Evolutionary conservation across 1,139 yeast genomes (phyloP).

Genomic region (Hanseniaspora sp.): DNA sequence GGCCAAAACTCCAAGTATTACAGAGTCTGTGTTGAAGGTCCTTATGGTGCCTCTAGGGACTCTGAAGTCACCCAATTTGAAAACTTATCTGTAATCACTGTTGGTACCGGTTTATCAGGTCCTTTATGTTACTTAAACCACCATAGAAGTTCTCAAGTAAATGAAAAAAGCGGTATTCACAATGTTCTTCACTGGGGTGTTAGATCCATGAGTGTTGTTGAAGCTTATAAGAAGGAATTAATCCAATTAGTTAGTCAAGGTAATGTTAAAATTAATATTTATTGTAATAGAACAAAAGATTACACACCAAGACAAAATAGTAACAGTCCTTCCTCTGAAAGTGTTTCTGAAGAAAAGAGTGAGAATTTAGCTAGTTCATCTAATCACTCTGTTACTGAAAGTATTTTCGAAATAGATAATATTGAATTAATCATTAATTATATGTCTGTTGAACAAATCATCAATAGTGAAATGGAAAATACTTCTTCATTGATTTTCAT

Average conservation of each 20-base stretch:
- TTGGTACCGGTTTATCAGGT: slow-evolving; percentile 73
- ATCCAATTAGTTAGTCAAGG: slow-evolving; percentile 26
- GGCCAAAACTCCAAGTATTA: slow-evolving; percentile 22
- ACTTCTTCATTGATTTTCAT: slow-evolving; percentile 35
- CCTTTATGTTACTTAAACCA: slow-evolving; percentile 29
- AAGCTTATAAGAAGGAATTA: slow-evolving; percentile 43
- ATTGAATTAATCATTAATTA: slow-evolving; percentile 39
- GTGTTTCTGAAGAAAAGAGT: slow-evolving; percentile 6
- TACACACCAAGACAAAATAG: slow-evolving; percentile 18
- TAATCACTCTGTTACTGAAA: neutral
- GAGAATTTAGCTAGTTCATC: slow-evolving; percentile 6
- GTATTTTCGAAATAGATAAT: slow-evolving; percentile 19
- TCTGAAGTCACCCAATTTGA: slow-evolving; percentile 40
- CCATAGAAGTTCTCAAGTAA: slow-evolving; percentile 19
- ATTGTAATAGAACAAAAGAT: slow-evolving; percentile 31
- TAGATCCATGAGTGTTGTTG: slow-evolving; percentile 39
- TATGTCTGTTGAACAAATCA: slow-evolving; percentile 36
- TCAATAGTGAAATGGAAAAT: slow-evolving; percentile 33
- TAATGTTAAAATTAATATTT: slow-evolving; percentile 32
- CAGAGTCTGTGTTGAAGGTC: slow-evolving; percentile 48
- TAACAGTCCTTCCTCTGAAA: neutral
- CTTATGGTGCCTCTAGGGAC: slow-evolving; percentile 40
- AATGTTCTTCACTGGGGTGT: slow-evolving; percentile 39
- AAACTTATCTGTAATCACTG: slow-evolving; percentile 45
- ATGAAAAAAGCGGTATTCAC: slow-evolving; percentile 25